These are phyloP conservation scores for Eucalyptus pauciflora DNA, from an alignment of 345 rosid genomes.

Conservation along the genomic window DNA sequence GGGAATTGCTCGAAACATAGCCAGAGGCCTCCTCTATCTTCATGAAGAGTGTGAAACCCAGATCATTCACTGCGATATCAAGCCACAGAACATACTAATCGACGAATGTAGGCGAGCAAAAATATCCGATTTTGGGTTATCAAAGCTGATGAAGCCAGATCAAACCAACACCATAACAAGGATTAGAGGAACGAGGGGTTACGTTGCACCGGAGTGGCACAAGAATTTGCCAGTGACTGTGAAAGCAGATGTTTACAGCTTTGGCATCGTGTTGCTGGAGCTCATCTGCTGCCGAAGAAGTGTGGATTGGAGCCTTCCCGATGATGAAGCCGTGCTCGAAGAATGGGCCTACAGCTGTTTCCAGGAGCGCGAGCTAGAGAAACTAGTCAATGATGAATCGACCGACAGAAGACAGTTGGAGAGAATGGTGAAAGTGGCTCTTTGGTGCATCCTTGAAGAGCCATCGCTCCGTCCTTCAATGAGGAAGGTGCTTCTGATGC, in stretches of 20 bases:
- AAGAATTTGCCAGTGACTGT: background rate
- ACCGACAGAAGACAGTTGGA: conserved; percentile 1
- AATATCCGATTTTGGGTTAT: conserved; percentile 16
- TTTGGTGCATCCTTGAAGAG: conserved; percentile 13
- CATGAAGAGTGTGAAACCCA: conserved; percentile 13
- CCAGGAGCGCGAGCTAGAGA: conserved; percentile 1
- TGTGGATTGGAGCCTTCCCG: background rate
- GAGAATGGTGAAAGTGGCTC: conserved; percentile 9
- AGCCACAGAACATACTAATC: conserved; percentile 13
- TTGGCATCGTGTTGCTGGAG: conserved; percentile 14
- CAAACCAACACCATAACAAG: conserved; percentile 10
- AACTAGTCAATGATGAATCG: conserved; percentile 3
- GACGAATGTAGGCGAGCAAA: conserved; percentile 1
- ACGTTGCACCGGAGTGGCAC: conserved; percentile 21
- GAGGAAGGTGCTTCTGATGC: conserved; percentile 13
- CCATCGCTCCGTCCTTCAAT: conserved; percentile 5
- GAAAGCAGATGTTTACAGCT: conserved; percentile 19
- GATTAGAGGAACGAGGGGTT: conserved; percentile 22
- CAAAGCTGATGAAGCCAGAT: conserved; percentile 17
- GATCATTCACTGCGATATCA: conserved; percentile 20
- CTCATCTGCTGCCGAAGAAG: conserved; percentile 4
- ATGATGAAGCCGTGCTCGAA: conserved; percentile 1
- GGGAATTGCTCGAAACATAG: conserved; percentile 5
- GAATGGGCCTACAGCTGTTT: conserved; percentile 11
- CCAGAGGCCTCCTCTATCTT: conserved; percentile 6